Evolutionary conservation across 2,329 filamentous ascomycete species (phyloP).

Genomic region (Fusarium albosuccineum): DNA sequence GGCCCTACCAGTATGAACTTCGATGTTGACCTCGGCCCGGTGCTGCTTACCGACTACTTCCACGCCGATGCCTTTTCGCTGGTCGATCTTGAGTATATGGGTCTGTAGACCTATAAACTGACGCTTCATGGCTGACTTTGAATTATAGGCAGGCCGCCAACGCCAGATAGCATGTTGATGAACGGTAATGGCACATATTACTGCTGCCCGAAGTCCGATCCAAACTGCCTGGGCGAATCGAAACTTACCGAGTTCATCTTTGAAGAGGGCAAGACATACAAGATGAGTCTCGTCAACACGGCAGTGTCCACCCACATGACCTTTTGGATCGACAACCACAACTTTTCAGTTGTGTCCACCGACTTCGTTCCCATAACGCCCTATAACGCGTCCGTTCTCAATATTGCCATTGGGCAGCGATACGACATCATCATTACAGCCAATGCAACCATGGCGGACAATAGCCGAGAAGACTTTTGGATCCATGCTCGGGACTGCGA

Average conservation of each 20-base stretch:
- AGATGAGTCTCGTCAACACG: slow-evolving; percentile 63
- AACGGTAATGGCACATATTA: slow-evolving; percentile 14
- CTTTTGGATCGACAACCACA: slow-evolving; percentile 66
- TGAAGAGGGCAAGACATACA: slow-evolving; percentile 28
- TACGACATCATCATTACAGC: slow-evolving; percentile 62
- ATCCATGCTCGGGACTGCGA: slow-evolving; percentile 15
- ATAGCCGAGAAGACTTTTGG: slow-evolving; percentile 4
- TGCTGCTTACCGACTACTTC: slow-evolving; percentile 9
- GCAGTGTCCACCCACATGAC: slow-evolving; percentile 63
- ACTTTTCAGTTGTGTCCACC: slow-evolving; percentile 64
- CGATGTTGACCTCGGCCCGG: slow-evolving; percentile 6
- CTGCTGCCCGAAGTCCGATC: neutral
- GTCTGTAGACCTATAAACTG: neutral
- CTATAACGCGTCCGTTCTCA: slow-evolving; percentile 61
- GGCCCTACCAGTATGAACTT: slow-evolving; percentile 16
- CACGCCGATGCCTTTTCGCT: slow-evolving; percentile 6
- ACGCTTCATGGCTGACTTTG: no score
- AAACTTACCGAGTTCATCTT: slow-evolving; percentile 4
- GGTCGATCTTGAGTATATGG: neutral
- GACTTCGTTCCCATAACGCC: slow-evolving; percentile 68
- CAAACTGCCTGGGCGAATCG: neutral
- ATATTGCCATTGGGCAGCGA: slow-evolving; percentile 55
- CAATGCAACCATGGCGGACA: slow-evolving; percentile 28
- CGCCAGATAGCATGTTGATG: slow-evolving; percentile 8
- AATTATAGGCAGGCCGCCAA: neutral